Evolutionary conservation across 306 rosid genomes (phyloP), one percentile per base, ranked within the genome.

Genomic region (Fragaria iinumae): DNA sequence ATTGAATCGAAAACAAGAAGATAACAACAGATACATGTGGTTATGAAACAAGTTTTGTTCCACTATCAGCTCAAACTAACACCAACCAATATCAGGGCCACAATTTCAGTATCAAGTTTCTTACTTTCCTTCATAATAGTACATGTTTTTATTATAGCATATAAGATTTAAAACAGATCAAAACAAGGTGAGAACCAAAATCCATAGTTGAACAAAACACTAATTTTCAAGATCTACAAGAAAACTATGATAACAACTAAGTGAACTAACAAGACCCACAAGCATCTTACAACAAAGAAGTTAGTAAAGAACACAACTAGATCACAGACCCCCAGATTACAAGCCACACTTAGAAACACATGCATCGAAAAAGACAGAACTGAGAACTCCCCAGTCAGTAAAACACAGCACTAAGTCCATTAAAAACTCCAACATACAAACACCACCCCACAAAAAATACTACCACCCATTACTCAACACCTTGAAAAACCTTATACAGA

Each of bases 331-430:
- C 49, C 64, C 76, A 36, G 66, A 72, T 20, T 11, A 18, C 13
- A 72, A 41, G 45, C 13, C 11, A 17, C 17, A 57, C 45, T 3
- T 29, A 52, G 59, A 34, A 13, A 32, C 70, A 36, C 5, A 18
- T 20, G 34, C 8, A 29, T 13, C 8, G 14, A 32, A 4, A 7
- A 17, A 17, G 16, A 2, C 1, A 41, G 21, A 39, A 10, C 14
- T 39, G 27, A 49, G 14, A 43, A 74, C 32, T 23, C 62, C 69
- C 69, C 57, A 60, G 38, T 16, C 17, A 41, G 77, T 73, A 20
- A 25, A 57, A 59, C 8, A 74, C 21, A 11, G 11, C 41, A 20
- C 11, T 27, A 0, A 18, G 27, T 34, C 60, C 67, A 4, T 8
- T 2, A 56, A 56, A 2, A 39, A 16, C 39, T 44, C 32, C 17